Base-by-base conservation (phyloP, 208 protist genomes). In the Angomonas ambiguus region DNA sequence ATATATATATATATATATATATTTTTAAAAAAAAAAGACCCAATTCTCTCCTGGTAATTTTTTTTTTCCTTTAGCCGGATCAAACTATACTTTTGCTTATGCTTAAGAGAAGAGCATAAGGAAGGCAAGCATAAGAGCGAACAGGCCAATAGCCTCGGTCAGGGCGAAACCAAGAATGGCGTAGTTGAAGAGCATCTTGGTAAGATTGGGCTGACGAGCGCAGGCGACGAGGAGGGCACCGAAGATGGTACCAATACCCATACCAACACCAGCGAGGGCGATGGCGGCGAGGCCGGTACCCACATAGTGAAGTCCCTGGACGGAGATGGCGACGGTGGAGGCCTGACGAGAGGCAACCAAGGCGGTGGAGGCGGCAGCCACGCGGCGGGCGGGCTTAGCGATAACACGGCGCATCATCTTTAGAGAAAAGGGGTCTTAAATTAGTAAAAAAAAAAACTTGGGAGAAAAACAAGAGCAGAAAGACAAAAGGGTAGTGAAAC, bases 341-440 rank as follows among this genome's bases (percentile, higher is more conserved):
- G 77, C 79, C 25, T 58, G 56, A 59, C 83, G 83, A 22, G 71
- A 38, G 42, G 51, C 57, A 65, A 71, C 51, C 67, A 75, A 10
- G 57, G 77, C 71, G 51, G 71, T 45, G 49, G 58, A 38, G 35
- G 72, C 56, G 41, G 57, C 32, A 34, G 78, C 71, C 42, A 60
- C 73, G 38, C 72, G 79, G 69, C 82, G 82, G 51, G 67, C 71
- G 56, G 80, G 80, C 74, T 85, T 64, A 71, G 74, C 51, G 41
- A 82, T 48, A 24, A 76, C 62, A 72, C 86, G 86, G 74, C 87
- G 87, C 81, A 93, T 88, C 87, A 93, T 93, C 61, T 83, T 89
- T 22, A n/a, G 11, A 27, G 35, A 53, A 25, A 42, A 35, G 49
- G 18, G 49, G 11, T 56, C 8, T 56, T 48, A 30, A 2, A 6